Evolutionary conservation across 768 basidiomycete species (phyloP), one percentile per base, ranked within the genome.

Genomic region (Agrocybe pediades): DNA sequence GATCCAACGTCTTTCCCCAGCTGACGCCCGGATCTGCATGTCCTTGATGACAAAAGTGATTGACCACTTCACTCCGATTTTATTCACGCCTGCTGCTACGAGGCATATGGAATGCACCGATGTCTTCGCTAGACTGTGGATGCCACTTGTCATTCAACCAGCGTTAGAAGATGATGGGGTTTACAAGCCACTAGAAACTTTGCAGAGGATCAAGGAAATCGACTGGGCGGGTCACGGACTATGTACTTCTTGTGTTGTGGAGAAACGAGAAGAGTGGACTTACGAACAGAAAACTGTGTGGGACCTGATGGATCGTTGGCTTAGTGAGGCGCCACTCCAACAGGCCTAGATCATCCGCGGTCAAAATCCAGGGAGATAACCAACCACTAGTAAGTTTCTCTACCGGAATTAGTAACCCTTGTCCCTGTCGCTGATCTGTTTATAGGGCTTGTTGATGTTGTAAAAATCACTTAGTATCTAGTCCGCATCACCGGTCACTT

Each of bases 41-140:
- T 62, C 62, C n/a, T 73, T 87, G 27, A 80, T 86, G 77, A 70
- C 71, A 6, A 65, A 65, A 24, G 65, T 91, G 54, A 82, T 91
- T 53, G 76, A 76, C 4, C 77, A 87, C 65, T 90, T 90, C 64
- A 86, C 87, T 0, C 87, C 89, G 1, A 73, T 84, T 29, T 69
- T 91, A 0, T 91, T 91, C 65, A 88, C 88, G 1, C 80, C 86
- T 23, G 79, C 85, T 4, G 76, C 83, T 6, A 84, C 85, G n/a
- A 70, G 74, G 1, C 90, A 90, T 63, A 89, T 89, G 87, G 70
- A 70, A 3, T 91, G 90, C 68, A 90, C 88, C 3, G 83, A 89
- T 63, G 70, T 81, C 0, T 76, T 91, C 50, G 90, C 88, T 1
- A 86, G 86, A 46, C 74, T 70, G 47, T 91, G 89, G 90, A 86